Percentiles rank a stretch among this genome's conserved stretches.
Evolutionary conservation across 2,329 filamentous ascomycete genomes (phyloP).

Genomic region (Lachnellula hyalina): DNA sequence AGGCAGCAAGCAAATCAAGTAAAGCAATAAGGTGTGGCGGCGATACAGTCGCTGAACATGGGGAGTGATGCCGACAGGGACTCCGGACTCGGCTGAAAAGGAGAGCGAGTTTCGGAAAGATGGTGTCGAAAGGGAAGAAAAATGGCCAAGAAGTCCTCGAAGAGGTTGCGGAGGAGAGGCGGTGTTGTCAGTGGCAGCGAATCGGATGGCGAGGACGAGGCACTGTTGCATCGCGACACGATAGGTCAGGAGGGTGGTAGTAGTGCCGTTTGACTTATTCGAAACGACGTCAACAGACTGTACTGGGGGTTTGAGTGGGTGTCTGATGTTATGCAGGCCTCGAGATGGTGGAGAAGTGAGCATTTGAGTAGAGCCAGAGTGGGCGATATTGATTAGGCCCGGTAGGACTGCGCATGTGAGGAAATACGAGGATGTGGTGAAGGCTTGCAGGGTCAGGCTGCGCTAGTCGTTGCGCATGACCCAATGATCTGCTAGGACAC

Average conservation of each 20-base stretch:
- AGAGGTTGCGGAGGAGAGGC: not conserved
- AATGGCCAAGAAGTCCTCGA: not conserved
- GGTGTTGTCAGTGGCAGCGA: not conserved
- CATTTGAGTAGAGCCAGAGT: not conserved
- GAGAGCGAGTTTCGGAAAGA: not conserved
- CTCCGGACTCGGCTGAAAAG: not conserved
- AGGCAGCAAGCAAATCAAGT: not conserved
- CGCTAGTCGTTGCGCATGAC: slow-evolving; percentile 26
- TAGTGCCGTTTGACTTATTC: not conserved
- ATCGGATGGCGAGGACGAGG: not conserved
- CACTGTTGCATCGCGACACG: not conserved
- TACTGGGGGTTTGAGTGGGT: not conserved
- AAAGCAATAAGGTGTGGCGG: not conserved
- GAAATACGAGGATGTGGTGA: slow-evolving; percentile 14
- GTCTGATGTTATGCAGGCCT: not conserved
- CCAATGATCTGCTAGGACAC: slow-evolving; percentile 26
- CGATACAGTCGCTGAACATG: not conserved
- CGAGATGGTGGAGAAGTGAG: not conserved
- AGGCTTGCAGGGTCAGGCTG: slow-evolving; percentile 6
- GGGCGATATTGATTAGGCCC: not conserved
- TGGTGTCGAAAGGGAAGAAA: not conserved
- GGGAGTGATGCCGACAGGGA: not conserved
- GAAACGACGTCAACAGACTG: not conserved
- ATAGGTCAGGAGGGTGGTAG: not conserved
- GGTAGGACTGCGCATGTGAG: slow-evolving; percentile 10